phyloP scores from a whole-genome alignment of 352 stramenopile genomes.

The Hyaloperonospora brassicae region DNA sequence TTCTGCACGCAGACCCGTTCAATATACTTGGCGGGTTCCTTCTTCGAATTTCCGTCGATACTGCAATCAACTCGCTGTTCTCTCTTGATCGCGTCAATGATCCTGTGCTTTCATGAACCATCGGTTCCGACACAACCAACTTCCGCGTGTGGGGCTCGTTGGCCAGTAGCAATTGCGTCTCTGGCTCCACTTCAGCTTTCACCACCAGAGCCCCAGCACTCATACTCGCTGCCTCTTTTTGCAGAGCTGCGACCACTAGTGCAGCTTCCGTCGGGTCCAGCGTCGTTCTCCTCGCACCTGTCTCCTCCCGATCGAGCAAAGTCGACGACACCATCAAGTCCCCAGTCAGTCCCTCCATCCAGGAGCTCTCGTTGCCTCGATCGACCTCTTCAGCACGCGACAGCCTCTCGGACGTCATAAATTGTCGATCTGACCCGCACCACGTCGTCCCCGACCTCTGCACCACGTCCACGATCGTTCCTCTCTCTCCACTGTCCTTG shows the following conservation, averaged over 20 bases:
- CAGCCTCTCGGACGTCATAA: too few species aligned
- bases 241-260: conserved; percentile 37
- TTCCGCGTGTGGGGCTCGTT: background rate
- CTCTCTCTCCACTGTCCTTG: too few species aligned
- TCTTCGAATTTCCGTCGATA: background rate
- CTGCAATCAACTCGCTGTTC: background rate
- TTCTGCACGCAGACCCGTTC: conserved; percentile 1
- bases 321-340: conserved; percentile 42
- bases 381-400: too few species aligned
- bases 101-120: conserved; percentile 1
- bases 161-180: background rate
- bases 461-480: background rate
- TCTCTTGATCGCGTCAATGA: conserved; percentile 8
- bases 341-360: too few species aligned
- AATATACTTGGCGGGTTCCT: background rate
- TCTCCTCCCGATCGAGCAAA: conserved; percentile 26
- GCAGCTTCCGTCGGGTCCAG: conserved; percentile 43
- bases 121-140: background rate
- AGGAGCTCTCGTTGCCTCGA: too few species aligned
- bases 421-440: too few species aligned
- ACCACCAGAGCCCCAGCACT: conserved; percentile 9
- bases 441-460: background rate
- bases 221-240: conserved; percentile 15
- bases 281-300: conserved; percentile 32
- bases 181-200: conserved; percentile 6